Evolutionary conservation across 139 green algal species (phyloP).

Genomic region (Chlamydomonas incerta): DNA sequence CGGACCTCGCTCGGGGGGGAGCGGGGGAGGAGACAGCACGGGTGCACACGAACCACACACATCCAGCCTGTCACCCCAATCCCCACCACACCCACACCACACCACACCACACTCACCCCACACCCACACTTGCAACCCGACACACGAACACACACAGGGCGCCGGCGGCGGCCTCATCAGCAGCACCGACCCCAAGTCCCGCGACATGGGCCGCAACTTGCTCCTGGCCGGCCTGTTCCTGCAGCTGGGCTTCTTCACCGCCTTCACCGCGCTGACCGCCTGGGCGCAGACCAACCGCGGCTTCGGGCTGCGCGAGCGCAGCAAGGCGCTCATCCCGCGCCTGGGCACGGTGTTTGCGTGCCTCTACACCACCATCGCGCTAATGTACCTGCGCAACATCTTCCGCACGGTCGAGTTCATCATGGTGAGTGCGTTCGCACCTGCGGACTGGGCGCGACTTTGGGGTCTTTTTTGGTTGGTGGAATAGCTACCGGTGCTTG

Average conservation of each 20-base stretch:
- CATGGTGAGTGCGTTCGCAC: background rate
- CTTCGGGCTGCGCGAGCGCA: background rate
- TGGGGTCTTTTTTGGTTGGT: too few relatives aligned
- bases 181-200: background rate
- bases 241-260: constrained; percentile 54
- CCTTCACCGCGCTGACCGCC: constrained; percentile 40
- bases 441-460: too few relatives aligned
- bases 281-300: constrained; percentile 15
- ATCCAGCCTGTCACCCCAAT: too few relatives aligned
- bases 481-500: too few relatives aligned
- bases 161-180: background rate
- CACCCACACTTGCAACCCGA: too few relatives aligned
- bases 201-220: background rate
- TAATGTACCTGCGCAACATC: constrained; percentile 54
- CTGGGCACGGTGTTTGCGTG: constrained; percentile 3
- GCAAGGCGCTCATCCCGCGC: background rate
- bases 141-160: constrained; percentile 30
- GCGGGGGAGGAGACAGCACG: too few relatives aligned
- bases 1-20: too few relatives aligned
- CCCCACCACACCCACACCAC: too few relatives aligned
- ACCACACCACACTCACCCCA: too few relatives aligned
- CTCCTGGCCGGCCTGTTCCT: constrained; percentile 21
- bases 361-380: constrained; percentile 50
- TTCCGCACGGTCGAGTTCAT: constrained; percentile 54
- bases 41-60: too few relatives aligned